Base-by-base conservation (phyloP, 306 rosid species). In the Morella rubra region DNA sequence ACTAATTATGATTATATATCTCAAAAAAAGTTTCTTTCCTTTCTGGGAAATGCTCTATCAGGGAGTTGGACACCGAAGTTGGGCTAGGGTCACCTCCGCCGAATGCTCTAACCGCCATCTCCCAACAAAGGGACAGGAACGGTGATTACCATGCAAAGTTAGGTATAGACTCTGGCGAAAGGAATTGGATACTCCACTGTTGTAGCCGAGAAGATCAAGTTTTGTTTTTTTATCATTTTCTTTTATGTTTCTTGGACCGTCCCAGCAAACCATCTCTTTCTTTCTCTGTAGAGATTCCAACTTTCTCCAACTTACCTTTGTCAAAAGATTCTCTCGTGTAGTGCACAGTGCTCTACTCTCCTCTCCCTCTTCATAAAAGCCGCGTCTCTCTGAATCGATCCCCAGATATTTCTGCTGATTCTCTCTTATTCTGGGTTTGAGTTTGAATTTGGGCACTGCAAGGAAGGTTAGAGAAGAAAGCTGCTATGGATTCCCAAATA, bases 401-500 rank as follows among this genome's bases (percentile, higher is more conserved):
- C 5, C 52, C 72, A 37, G 60, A 60, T 16, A 55, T 54, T 73
- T 44, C 69, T 19, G 77, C 85, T 73, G 52, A 2, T 12, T 77
- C 69, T 52, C 74, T 16, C n/a, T 42, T 8, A 37, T 55, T 47
- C 32, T 47, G 65, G 64, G 74, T 42, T 50, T 32, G 67, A 12
- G 67, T 51, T 32, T 58, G 47, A 58, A 46, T 27, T 68, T 73
- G 19, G 69, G 59, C 60, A 71, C 49, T 32, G 37, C 3, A 32
- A 32, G 37, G 37, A 32, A 32, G 37, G 37, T 32, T 32, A 32
- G 53, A 42, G 41, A 10, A 20, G 42, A 68, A 41, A 18, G 44
- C 69, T 51, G 73, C 76, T 76, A 90, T 93, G 98, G 96, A 88
- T 85, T 90, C 97, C 82, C 99, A 90, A 78, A 90, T 91, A 37